Evolutionary conservation across 2,329 filamentous ascomycete genomes (phyloP), one percentile per base, ranked within the genome.

Genomic region (Aspergillus caelatus): DNA sequence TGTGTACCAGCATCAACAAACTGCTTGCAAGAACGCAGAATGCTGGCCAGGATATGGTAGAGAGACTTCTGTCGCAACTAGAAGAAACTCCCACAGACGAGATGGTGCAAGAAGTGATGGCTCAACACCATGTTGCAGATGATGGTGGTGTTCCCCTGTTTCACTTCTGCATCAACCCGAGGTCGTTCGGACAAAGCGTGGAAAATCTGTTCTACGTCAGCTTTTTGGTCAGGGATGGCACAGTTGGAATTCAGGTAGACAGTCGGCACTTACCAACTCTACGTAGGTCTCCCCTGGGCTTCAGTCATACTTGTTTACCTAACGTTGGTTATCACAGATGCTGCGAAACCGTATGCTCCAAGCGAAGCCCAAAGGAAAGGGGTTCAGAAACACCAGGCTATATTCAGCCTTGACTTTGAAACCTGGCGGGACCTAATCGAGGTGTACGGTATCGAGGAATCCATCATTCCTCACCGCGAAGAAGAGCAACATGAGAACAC

Each of bases 161-260:
- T 76, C 88, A 91, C 58, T 98, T 97, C 70, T 92, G 93, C 46
- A 86, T 98, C 67, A 97, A 99, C 70, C 95, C 95, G 0, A 82
- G 82, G 45, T 96, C 93, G 0, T 99, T 98, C 72, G 92, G 92
- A 0, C 95, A 99, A 78, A 97, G 93, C 0, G 89, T 99, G 8
- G 95, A 99, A 76, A 99, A 99, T 71, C 83, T 99, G 71, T 99
- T 99, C 78, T 98, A 98, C 75, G 87, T 97, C 70, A 96, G 92
- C 75, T 99, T 99, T 74, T 81, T 99, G 65, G 93, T 98, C 64
- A 88, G 92, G 62, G 95, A 99, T 78, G 93, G 93, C 12, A 88
- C 86, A 64, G 86, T 93, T 7, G 88, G 87, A 39, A 84, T 99
- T n/a, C 83, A 86, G 3, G 85, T 88, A 61, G 94, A 97, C 72